Conservation (phyloP, 148 eudicot genomes). For the Bassia scoparia region DNA sequence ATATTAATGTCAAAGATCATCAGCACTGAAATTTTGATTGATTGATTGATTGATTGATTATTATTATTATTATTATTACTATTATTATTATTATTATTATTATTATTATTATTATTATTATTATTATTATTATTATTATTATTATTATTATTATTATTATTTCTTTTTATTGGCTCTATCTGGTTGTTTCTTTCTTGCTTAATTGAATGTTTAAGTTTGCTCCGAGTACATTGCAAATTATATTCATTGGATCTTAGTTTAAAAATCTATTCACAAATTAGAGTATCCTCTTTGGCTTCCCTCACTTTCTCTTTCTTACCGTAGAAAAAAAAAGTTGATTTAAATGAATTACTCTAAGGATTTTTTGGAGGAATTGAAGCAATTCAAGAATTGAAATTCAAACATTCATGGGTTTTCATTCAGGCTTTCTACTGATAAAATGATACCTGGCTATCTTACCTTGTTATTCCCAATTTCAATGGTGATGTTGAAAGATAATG, state of each 20-base stretch:
- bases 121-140: too few species aligned
- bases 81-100: too few species aligned
- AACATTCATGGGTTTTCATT: too few species aligned
- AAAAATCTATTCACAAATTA: background rate
- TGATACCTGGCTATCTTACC: background rate
- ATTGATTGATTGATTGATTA: too few species aligned
- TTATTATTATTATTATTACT: too few species aligned
- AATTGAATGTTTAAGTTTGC: background rate
- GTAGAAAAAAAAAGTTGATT: too few species aligned
- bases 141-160: background rate
- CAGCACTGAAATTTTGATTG: too few species aligned
- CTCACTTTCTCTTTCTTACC: background rate
- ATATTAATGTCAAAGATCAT: background rate
- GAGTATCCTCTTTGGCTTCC: background rate
- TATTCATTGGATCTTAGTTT: too few species aligned
- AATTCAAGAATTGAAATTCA: too few species aligned
- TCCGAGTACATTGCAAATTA: background rate
- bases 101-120: too few species aligned
- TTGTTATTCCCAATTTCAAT: background rate
- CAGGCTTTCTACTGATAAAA: background rate
- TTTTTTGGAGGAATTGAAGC: background rate
- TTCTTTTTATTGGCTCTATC: background rate
- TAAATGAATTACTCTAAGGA: background rate
- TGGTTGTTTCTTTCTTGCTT: background rate
- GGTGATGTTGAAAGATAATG: constrained; percentile 1